Conservation (phyloP, 2,329 filamentous ascomycete genomes). For the Fusarium sp. region DNA sequence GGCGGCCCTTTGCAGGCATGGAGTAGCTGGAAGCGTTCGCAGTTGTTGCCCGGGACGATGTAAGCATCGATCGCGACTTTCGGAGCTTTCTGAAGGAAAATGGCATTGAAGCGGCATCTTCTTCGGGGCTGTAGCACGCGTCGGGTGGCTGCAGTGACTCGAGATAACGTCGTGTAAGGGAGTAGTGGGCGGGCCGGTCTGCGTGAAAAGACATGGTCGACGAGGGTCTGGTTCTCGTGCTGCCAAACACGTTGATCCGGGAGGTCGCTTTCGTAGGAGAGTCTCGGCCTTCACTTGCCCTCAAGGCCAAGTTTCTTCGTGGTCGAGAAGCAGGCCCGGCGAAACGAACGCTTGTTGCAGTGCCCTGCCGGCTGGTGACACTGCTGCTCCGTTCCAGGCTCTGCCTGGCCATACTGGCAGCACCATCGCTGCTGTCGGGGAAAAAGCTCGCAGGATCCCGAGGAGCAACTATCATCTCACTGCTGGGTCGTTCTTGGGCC, state of each 20-base stretch:
- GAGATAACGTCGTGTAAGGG: constrained; percentile 40
- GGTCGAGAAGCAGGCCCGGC: constrained; percentile 51
- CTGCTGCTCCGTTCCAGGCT: constrained; percentile 26
- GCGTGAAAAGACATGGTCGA: constrained; percentile 28
- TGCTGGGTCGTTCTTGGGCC: constrained; percentile 55
- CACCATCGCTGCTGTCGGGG: constrained; percentile 36
- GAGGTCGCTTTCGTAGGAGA: constrained; percentile 18
- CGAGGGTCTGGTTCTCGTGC: constrained; percentile 27
- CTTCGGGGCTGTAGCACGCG: constrained; percentile 60
- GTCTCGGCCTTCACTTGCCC: constrained; percentile 44
- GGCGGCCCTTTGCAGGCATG: constrained; percentile 11
- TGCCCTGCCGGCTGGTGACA: constrained; percentile 34
- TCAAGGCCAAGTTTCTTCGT: constrained; percentile 45
- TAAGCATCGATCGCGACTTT: constrained; percentile 68
- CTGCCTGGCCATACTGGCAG: constrained; percentile 26
- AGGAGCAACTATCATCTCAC: constrained; percentile 24
- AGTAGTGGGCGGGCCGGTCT: constrained; percentile 17
- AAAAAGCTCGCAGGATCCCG: constrained; percentile 42
- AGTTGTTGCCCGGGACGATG: constrained; percentile 40
- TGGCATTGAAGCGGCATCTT: constrained; percentile 60
- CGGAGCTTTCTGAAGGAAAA: constrained; percentile 63
- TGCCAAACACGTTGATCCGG: constrained; percentile 12
- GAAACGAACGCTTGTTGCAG: constrained; percentile 64
- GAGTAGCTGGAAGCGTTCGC: constrained; percentile 27
- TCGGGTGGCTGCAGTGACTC: constrained; percentile 49